Evolutionary conservation across 441 rosid species (phyloP).

Genomic region (Adansonia rubrostipa): DNA sequence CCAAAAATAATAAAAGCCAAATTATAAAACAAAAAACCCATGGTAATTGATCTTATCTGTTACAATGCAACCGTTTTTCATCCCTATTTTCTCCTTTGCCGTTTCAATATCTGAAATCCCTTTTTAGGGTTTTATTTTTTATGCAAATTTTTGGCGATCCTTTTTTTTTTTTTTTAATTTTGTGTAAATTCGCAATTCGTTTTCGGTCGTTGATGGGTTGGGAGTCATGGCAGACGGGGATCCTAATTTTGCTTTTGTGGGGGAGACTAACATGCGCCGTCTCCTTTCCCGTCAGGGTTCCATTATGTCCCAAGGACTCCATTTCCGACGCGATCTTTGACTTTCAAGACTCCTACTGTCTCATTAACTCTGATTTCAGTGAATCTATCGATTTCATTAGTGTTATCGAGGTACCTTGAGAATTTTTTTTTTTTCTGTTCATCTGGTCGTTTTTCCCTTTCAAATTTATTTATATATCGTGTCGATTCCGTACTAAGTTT

Average conservation of each 20-base stretch:
- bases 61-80: constrained; percentile 3
- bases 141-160: too few relatives aligned
- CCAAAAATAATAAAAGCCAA: background rate
- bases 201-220: constrained; percentile 34
- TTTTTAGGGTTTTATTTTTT: constrained; percentile 2
- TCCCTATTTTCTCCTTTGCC: background rate
- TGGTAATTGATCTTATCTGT: background rate
- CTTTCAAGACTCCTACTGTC: constrained; percentile 52
- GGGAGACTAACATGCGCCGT: constrained; percentile 39
- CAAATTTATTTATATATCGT: background rate
- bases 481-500: background rate
- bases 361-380: constrained; percentile 25
- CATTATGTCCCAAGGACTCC: constrained; percentile 53
- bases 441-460: background rate
- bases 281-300: constrained; percentile 35
- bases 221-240: constrained; percentile 54
- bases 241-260: constrained; percentile 42
- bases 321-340: constrained; percentile 53
- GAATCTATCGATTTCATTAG: constrained; percentile 43
- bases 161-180: background rate
- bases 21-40: background rate
- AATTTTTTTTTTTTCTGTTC: background rate
- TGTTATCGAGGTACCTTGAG: constrained; percentile 63
- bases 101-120: background rate
- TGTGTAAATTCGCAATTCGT: constrained; percentile 3